A percentile compares a stretch with the other conserved stretches of the same genome.
phyloP scores from a whole-genome alignment of 179 eudicot genomes.

The Corrigiola litoralis region DNA sequence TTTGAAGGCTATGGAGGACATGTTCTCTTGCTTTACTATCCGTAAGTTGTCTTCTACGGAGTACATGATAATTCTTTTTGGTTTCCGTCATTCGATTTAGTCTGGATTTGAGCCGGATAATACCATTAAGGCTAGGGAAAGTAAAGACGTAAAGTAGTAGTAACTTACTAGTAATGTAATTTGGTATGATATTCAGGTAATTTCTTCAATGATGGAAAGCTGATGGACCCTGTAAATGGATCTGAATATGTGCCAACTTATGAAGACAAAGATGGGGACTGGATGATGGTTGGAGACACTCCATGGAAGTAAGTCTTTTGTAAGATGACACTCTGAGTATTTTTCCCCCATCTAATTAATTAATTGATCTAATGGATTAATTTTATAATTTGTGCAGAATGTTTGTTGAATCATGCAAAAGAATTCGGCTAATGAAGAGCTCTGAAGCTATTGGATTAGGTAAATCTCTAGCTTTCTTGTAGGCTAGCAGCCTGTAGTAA shows the following conservation, averaged over 20 bases:
- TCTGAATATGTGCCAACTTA: constrained; percentile 70
- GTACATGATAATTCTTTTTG: neutral
- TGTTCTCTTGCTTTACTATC: constrained; percentile 64
- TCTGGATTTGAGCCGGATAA: no score
- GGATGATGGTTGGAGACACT: constrained; percentile 94
- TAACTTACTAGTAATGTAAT: neutral
- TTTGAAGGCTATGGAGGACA: constrained; percentile 45
- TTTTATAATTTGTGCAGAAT: constrained; percentile 27
- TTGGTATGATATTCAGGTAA: constrained; percentile 29
- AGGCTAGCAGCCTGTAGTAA: no score
- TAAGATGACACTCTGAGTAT: no score
- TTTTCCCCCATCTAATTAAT: neutral
- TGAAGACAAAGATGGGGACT: constrained; percentile 91
- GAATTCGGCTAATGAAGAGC: constrained; percentile 45
- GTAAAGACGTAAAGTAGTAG: no score
- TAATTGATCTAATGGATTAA: neutral
- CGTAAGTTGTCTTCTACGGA: constrained; percentile 29
- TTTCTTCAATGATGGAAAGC: constrained; percentile 43
- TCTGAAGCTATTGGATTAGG: constrained; percentile 41
- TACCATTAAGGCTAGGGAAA: no score
- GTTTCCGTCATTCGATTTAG: neutral
- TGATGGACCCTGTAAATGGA: constrained; percentile 57
- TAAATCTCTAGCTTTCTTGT: neutral
- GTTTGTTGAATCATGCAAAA: constrained; percentile 60
- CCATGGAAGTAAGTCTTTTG: constrained; percentile 78